These are phyloP conservation scores for Calonectria honghensis DNA, from an alignment of 2,329 filamentous ascomycete species.

Conservation along the genomic window DNA sequence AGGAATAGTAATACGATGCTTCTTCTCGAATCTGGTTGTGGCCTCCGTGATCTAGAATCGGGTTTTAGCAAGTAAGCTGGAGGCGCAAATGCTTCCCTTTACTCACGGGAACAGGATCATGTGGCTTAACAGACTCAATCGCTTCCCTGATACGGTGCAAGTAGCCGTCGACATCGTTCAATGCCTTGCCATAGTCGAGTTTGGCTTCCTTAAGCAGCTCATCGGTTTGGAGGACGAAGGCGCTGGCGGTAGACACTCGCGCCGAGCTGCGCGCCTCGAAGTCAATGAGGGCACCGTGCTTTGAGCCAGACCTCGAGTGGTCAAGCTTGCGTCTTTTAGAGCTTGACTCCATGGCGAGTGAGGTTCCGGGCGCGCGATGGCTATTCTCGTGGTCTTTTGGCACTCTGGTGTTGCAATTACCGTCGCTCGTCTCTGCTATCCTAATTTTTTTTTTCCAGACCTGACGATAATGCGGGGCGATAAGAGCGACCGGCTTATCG, in stretches of 20 bases:
- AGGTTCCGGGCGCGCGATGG: slow-evolving; percentile 34
- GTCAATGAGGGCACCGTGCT: slow-evolving; percentile 61
- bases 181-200: slow-evolving; percentile 69
- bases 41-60: slow-evolving; percentile 80
- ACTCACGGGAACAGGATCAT: slow-evolving; percentile 71
- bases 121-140: slow-evolving; percentile 70
- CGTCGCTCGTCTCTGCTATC: slow-evolving; percentile 38
- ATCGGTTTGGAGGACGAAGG: slow-evolving; percentile 76
- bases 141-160: slow-evolving; percentile 71
- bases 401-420: slow-evolving; percentile 42
- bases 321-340: slow-evolving; percentile 71
- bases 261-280: slow-evolving; percentile 64
- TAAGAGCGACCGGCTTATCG: slow-evolving; percentile 52
- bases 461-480: slow-evolving; percentile 52
- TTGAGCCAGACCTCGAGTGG: slow-evolving; percentile 60
- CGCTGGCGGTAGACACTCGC: slow-evolving; percentile 68
- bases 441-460: slow-evolving; percentile 52
- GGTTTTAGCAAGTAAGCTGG: slow-evolving; percentile 41
- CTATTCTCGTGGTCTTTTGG: slow-evolving; percentile 41
- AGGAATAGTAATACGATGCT: slow-evolving; percentile 82
- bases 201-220: slow-evolving; percentile 74
- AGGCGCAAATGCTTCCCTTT: not conserved
- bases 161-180: slow-evolving; percentile 69
- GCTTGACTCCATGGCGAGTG: slow-evolving; percentile 65
- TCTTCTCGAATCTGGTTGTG: slow-evolving; percentile 78